Conservation (phyloP, 2,329 filamentous ascomycete species). For the Fusarium sp. region DNA sequence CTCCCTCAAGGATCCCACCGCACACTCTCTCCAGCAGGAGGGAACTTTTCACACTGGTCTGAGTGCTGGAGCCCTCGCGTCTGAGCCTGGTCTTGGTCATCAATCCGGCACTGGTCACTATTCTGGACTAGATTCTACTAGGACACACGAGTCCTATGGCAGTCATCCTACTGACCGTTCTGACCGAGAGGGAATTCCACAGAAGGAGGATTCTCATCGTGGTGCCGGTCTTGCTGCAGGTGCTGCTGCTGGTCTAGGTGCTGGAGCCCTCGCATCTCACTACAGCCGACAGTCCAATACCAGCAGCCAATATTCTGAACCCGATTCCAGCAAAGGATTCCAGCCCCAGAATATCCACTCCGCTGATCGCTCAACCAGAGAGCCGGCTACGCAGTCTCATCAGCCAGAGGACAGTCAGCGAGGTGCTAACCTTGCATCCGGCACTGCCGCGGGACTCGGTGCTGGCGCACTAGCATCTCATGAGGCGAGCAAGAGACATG, state of each 20-base stretch:
- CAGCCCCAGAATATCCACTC: neutral
- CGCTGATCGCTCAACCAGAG: neutral
- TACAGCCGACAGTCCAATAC: neutral
- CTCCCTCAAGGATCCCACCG: neutral
- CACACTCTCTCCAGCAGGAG: neutral
- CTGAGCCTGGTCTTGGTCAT: neutral
- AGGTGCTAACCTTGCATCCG: neutral
- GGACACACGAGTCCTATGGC: neutral
- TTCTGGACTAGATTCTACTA: neutral
- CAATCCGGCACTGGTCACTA: neutral
- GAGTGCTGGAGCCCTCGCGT: neutral
- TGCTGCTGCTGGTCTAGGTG: conserved; percentile 6
- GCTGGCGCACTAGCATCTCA: conserved; percentile 21
- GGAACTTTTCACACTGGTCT: neutral
- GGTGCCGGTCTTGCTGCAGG: neutral
- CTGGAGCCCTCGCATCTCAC: conserved; percentile 12
- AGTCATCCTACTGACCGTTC: neutral
- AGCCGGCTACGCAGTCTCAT: neutral
- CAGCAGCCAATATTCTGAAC: neutral
- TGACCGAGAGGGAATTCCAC: neutral
- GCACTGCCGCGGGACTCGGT: conserved; percentile 19
- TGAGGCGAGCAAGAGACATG: neutral
- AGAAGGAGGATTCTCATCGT: conserved; percentile 1
- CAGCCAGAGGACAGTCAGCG: neutral
- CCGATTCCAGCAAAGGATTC: neutral